Percentiles rank a stretch among this genome's conserved stretches.
These are phyloP conservation scores for Ceratocystis lukuohia DNA, from an alignment of 2,329 filamentous ascomycete genomes.

Conservation along the genomic window DNA sequence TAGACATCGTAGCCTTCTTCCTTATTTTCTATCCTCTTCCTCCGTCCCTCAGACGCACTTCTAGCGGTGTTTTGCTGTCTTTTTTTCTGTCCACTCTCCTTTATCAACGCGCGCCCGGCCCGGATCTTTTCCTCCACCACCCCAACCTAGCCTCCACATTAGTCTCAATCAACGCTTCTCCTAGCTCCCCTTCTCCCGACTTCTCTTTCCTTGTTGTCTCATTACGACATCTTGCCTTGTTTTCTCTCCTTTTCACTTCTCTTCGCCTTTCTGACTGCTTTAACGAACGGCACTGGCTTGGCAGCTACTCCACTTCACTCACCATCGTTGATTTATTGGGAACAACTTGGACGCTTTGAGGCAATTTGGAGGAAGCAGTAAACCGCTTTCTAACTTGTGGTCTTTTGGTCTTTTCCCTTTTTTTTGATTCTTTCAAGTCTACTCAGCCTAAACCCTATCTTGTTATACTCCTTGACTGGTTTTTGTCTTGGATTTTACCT, in stretches of 20 bases:
- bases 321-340: neutral
- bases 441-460: neutral
- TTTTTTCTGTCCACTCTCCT: neutral
- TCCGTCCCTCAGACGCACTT: too few relatives aligned
- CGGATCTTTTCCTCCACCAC: neutral
- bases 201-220: neutral
- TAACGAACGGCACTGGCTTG: neutral
- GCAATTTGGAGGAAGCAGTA: neutral
- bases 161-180: neutral
- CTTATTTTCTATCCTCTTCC: neutral
- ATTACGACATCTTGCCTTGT: neutral
- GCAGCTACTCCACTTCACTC: conserved; percentile 1
- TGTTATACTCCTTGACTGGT: neutral
- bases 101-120: neutral
- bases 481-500: neutral
- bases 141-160: neutral
- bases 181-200: too few relatives aligned
- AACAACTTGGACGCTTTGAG: neutral
- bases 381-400: neutral
- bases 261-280: neutral
- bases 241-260: neutral
- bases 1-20: neutral
- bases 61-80: neutral
- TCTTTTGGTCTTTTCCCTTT: neutral
- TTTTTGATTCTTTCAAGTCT: neutral